Conservation (phyloP, 352 stramenopile species). For the Phytophthora macrochlamydospora region DNA sequence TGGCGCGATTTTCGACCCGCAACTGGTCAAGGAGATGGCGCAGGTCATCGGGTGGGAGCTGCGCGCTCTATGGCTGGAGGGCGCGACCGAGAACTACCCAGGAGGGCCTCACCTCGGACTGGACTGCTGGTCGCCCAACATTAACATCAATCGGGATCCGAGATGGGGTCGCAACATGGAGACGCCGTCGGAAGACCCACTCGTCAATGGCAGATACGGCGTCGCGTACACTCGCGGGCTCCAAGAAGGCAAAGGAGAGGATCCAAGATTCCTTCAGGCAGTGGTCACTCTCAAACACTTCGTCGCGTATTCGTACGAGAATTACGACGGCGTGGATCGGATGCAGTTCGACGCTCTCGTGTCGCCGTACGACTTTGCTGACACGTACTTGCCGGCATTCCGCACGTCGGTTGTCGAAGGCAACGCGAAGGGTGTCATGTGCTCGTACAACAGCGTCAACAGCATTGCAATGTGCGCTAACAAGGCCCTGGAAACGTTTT, state of each 20-base stretch:
- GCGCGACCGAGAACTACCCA: background rate
- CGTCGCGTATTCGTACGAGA: background rate
- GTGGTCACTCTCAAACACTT: background rate
- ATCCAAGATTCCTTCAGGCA: background rate
- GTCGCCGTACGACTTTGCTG: background rate
- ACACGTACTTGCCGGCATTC: background rate
- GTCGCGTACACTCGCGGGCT: background rate
- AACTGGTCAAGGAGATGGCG: background rate
- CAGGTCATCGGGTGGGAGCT: background rate
- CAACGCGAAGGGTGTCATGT: background rate
- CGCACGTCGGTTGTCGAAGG: background rate
- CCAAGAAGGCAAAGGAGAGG: background rate
- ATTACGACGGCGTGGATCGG: background rate
- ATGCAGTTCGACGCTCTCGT: background rate
- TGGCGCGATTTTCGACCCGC: slow-evolving; percentile 40
- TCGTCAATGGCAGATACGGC: background rate
- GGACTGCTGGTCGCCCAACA: background rate
- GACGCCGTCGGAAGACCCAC: background rate
- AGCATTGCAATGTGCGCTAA: background rate
- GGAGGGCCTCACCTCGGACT: background rate
- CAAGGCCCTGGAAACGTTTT: background rate
- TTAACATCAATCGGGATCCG: background rate
- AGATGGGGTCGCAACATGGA: background rate
- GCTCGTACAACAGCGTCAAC: background rate
- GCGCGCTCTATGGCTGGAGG: background rate